Base-by-base conservation (phyloP, 2,329 filamentous ascomycete species). In the Curvularia verruculosa region DNA sequence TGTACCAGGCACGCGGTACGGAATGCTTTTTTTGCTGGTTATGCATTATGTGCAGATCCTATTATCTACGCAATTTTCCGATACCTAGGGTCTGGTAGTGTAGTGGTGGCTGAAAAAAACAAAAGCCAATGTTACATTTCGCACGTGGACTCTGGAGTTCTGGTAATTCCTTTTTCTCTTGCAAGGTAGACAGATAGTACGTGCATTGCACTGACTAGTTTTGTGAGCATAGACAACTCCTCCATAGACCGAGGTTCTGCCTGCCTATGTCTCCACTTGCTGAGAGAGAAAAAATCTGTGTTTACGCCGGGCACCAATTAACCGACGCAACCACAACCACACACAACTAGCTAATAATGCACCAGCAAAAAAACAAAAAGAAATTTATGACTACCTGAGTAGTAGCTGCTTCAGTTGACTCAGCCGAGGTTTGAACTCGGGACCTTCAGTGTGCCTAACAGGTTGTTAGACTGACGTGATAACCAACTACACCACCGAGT, bases 401-500 rank as follows among this genome's bases (percentile, higher is more conserved):
- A 29, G 45, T 43, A 51, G 31, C 5, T 19, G 6, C n/a, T 52
- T 18, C 39, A 58, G 46, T 45, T 61, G 58, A 61, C 56, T 61
- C 58, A 58, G 54, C 58, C 51, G 55, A 56, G 58, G 56, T 53
- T 61, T 61, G 58, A 61, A 61, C 58, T 56, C 55, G 51, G 56
- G 58, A 61, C 58, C 58, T 61, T 61, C 58, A 61, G 58, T 61
- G 58, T 44, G 13, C 48, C 34, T 37, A 48, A 48, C 44, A 46
- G 43, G 36, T 26, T 78, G 77, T 79, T 78, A 79, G 75, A 78
- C 77, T 78, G 72, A 78, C 75, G 77, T 78, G 76, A 79, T 79
- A 78, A 78, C 76, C 77, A 78, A 78, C 77, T 79, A 79, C 77
- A 79, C 76, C 74, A 76, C 59, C 69, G 66, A 72, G 63, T 69